Conservation (phyloP, 805 yeast species). For the Babjeviella inositovora region DNA sequence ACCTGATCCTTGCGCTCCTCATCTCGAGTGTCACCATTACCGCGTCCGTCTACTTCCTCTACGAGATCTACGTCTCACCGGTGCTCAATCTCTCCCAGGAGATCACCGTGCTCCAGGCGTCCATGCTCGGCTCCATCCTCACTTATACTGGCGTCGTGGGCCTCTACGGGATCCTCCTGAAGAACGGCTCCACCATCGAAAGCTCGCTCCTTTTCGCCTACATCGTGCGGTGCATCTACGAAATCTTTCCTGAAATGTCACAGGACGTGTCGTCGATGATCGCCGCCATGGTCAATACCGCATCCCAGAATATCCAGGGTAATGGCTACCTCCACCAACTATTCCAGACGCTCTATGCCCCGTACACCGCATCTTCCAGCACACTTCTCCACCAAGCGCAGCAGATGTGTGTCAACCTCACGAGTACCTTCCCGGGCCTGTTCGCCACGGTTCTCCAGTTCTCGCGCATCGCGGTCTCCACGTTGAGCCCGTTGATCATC, state of each 20-base stretch:
- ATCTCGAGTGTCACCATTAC: constrained; percentile 65
- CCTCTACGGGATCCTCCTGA: constrained; percentile 68
- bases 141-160: constrained; percentile 65
- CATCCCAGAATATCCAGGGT: no score
- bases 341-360: no score
- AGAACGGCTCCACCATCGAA: constrained; percentile 83
- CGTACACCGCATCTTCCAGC: no score
- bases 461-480: no score
- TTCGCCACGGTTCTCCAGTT: no score
- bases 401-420: no score
- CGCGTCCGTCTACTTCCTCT: constrained; percentile 60
- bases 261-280: constrained; percentile 24
- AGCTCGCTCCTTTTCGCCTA: constrained; percentile 77
- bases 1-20: constrained; percentile 63
- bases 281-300: no score
- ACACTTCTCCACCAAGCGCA: no score
- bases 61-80: constrained; percentile 70
- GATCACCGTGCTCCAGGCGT: constrained; percentile 59
- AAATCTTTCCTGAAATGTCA: constrained; percentile 79
- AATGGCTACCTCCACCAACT: no score
- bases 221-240: constrained; percentile 84
- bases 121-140: constrained; percentile 73
- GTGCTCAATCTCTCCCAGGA: constrained; percentile 40
- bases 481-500: constrained; percentile 5
- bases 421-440: no score